These are phyloP conservation scores for Claviceps capensis DNA, from an alignment of 2,329 filamentous ascomycete genomes.

Conservation along the genomic window DNA sequence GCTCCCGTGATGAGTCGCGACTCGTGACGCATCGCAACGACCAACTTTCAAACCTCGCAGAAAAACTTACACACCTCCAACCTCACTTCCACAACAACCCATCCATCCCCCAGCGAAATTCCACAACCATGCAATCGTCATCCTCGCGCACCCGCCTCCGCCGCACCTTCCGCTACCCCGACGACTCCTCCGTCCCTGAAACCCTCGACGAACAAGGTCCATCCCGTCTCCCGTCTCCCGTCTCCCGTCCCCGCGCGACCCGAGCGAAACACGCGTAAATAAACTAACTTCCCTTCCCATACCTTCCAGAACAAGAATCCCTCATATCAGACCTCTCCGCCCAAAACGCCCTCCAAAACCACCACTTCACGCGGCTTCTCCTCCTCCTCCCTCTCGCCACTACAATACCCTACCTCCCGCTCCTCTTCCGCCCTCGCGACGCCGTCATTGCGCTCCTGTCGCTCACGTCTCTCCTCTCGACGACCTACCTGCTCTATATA, in stretches of 20 bases:
- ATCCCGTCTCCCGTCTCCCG: background rate
- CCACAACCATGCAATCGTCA: slow-evolving; percentile 6
- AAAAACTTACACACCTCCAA: background rate
- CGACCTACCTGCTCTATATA: slow-evolving; percentile 44
- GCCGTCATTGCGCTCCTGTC: slow-evolving; percentile 39
- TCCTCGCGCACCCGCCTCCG: slow-evolving; percentile 47
- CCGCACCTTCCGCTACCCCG: slow-evolving; percentile 65
- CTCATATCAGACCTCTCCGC: slow-evolving; percentile 42
- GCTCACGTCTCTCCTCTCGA: slow-evolving; percentile 49
- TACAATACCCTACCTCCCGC: slow-evolving; percentile 36
- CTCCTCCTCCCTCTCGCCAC: slow-evolving; percentile 45
- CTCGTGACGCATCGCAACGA: background rate
- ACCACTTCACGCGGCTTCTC: slow-evolving; percentile 43
- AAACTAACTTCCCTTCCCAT: slow-evolving; percentile 4
- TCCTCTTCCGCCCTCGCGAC: slow-evolving; percentile 19
- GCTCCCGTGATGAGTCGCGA: too few species aligned
- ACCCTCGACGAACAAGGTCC: slow-evolving; percentile 64
- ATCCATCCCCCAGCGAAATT: background rate
- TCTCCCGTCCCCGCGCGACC: background rate
- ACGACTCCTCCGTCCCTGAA: slow-evolving; percentile 39
- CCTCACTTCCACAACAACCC: background rate
- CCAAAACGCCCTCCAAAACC: slow-evolving; percentile 44
- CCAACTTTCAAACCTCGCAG: background rate
- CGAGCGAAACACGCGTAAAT: background rate
- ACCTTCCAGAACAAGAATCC: slow-evolving; percentile 44